Evolutionary conservation across 2,329 filamentous ascomycete species (phyloP).

Genomic region (Fonsecaea erecta): DNA sequence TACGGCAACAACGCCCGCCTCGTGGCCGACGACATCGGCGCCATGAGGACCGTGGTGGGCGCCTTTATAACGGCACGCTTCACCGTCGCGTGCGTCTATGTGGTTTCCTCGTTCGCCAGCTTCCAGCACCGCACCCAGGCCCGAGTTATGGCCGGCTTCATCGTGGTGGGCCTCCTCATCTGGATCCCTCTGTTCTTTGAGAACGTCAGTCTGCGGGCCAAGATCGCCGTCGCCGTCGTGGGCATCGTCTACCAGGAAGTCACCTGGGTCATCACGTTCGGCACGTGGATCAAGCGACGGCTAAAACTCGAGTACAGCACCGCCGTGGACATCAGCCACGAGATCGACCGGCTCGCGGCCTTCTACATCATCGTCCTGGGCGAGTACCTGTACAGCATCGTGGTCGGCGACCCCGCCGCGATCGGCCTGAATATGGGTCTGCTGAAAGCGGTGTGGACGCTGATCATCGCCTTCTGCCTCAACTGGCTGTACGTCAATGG

Average conservation of each 20-base stretch:
- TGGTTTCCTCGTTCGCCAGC: conserved; percentile 53
- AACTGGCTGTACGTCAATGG: conserved; percentile 58
- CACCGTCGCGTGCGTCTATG: conserved; percentile 46
- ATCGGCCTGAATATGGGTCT: conserved; percentile 52
- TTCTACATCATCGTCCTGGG: conserved; percentile 60
- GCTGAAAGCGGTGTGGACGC: conserved; percentile 54
- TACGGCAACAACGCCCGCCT: conserved; percentile 55
- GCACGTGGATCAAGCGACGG: conserved; percentile 51
- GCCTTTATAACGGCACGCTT: conserved; percentile 54
- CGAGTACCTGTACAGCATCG: conserved; percentile 56
- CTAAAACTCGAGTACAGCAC: conserved; percentile 48
- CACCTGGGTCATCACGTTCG: conserved; percentile 53
- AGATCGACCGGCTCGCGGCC: conserved; percentile 56
- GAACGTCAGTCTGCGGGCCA: conserved; percentile 47
- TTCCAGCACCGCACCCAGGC: conserved; percentile 56
- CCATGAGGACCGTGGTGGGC: conserved; percentile 54
- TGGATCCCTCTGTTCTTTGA: conserved; percentile 51
- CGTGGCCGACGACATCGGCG: conserved; percentile 51
- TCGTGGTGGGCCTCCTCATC: conserved; percentile 49
- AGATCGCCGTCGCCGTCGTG: conserved; percentile 51
- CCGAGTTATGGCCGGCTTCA: conserved; percentile 51
- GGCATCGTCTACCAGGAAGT: conserved; percentile 51
- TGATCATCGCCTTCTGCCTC: conserved; percentile 57
- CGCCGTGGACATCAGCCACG: conserved; percentile 48
- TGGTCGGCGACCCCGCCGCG: conserved; percentile 55